These are phyloP conservation scores for Breynia disticha DNA, from an alignment of 441 rosid species.

Conservation along the genomic window DNA sequence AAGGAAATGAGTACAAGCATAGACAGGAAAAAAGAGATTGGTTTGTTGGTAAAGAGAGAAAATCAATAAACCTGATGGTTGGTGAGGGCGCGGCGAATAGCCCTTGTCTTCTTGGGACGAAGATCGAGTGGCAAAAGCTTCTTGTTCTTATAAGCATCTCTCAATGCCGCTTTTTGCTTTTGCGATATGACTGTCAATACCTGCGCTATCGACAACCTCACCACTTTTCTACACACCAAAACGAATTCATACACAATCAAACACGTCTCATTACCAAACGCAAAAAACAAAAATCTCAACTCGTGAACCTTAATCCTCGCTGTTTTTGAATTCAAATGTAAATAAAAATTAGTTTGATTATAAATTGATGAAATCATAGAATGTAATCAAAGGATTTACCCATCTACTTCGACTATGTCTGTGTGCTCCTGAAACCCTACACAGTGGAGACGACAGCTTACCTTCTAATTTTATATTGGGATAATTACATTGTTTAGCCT, in stretches of 20 bases:
- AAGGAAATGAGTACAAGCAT: too few species aligned
- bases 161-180: conserved; percentile 76
- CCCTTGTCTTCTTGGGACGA: conserved; percentile 95
- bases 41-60: too few species aligned
- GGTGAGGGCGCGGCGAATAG: conserved; percentile 81
- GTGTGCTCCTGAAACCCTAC: too few species aligned
- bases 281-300: conserved; percentile 25
- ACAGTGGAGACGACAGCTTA: too few species aligned
- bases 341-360: too few species aligned
- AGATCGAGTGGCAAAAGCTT: conserved; percentile 85
- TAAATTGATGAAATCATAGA: too few species aligned
- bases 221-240: conserved; percentile 64
- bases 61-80: conserved; percentile 57
- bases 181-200: conserved; percentile 89
- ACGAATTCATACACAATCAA: not conserved
- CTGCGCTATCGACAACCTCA: conserved; percentile 79
- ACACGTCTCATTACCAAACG: not conserved
- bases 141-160: conserved; percentile 84
- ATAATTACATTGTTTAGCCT: too few species aligned
- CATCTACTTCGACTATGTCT: too few species aligned
- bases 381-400: too few species aligned
- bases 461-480: too few species aligned
- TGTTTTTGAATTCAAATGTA: too few species aligned
- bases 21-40: too few species aligned
- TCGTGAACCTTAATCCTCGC: conserved; percentile 97